Conservation (phyloP, 176 grass and related monocot species). For the Bolboschoenus planiculmis region DNA sequence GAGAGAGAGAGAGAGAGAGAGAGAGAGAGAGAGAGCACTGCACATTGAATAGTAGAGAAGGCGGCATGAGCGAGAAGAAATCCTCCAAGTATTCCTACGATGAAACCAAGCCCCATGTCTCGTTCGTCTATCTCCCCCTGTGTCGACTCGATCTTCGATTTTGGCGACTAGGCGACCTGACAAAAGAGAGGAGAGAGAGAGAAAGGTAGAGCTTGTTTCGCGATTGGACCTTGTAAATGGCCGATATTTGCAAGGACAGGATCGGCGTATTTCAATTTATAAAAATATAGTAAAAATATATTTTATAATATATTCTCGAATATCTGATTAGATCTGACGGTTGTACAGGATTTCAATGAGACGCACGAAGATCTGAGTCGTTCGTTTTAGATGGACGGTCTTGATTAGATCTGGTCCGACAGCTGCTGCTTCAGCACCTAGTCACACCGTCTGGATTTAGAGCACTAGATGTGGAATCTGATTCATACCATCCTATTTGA, state of each 20-base stretch:
- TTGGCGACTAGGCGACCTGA: neutral
- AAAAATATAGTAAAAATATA: too few species aligned
- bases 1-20: neutral
- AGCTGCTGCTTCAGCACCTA: too few species aligned
- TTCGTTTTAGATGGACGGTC: too few species aligned
- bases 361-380: too few species aligned
- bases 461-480: too few species aligned
- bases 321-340: too few species aligned
- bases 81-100: constrained; percentile 69
- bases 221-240: neutral
- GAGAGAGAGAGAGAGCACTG: neutral
- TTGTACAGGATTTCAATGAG: too few species aligned
- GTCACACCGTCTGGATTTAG: too few species aligned
- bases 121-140: neutral
- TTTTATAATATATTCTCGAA: too few species aligned
- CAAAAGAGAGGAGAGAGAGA: neutral
- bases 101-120: constrained; percentile 69
- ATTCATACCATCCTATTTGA: too few species aligned
- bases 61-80: constrained; percentile 75
- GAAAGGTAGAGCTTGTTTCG: neutral
- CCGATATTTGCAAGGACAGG: neutral
- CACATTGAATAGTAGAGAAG: constrained; percentile 86
- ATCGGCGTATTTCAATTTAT: too few species aligned
- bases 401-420: too few species aligned
- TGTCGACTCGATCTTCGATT: constrained; percentile 13